A percentile compares a stretch with the other conserved stretches of the same genome.
Conservation (phyloP, 495 filamentous ascomycete species). For the Delitschia confertaspora region DNA sequence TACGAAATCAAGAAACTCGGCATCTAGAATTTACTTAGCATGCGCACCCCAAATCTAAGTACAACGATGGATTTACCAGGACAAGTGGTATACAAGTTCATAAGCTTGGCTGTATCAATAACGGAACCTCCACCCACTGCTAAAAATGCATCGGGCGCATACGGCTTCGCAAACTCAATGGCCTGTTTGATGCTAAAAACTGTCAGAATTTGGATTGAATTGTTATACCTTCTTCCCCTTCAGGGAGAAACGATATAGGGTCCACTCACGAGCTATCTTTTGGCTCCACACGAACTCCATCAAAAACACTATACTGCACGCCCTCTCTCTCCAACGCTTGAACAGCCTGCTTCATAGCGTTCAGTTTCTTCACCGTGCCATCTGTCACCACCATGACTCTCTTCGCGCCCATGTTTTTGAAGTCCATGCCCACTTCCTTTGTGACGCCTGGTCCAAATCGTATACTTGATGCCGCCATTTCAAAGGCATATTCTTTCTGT, state of each 20-base stretch:
- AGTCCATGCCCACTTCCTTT: conserved; percentile 97
- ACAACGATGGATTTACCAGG: conserved; percentile 37
- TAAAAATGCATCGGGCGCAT: conserved; percentile 76
- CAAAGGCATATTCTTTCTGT: conserved; percentile 95
- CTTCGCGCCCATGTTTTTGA: conserved; percentile 79
- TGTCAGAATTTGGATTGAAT: conserved; percentile 1
- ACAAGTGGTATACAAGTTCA: conserved; percentile 89
- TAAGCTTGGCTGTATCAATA: conserved; percentile 95
- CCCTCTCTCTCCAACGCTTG: conserved; percentile 69
- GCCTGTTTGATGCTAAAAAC: conserved; percentile 83
- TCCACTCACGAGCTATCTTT: conserved; percentile 76
- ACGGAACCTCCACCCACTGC: conserved; percentile 71
- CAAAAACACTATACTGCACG: conserved; percentile 70
- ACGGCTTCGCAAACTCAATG: conserved; percentile 71
- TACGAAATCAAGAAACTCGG: conserved; percentile 93
- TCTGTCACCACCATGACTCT: conserved; percentile 90
- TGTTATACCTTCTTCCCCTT: not conserved
- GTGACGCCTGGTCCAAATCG: conserved; percentile 91
- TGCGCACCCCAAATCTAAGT: not conserved
- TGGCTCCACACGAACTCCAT: conserved; percentile 71
- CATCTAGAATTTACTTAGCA: conserved; percentile 41
- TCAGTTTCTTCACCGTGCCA: conserved; percentile 61
- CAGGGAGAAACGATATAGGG: not conserved
- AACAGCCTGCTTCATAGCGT: conserved; percentile 75
- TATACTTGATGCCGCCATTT: conserved; percentile 92